A percentile compares a stretch with the other conserved stretches of the same genome.
phyloP scores from a whole-genome alignment of 2,329 filamentous ascomycete genomes.

The Pochonia chlamydosporia region DNA sequence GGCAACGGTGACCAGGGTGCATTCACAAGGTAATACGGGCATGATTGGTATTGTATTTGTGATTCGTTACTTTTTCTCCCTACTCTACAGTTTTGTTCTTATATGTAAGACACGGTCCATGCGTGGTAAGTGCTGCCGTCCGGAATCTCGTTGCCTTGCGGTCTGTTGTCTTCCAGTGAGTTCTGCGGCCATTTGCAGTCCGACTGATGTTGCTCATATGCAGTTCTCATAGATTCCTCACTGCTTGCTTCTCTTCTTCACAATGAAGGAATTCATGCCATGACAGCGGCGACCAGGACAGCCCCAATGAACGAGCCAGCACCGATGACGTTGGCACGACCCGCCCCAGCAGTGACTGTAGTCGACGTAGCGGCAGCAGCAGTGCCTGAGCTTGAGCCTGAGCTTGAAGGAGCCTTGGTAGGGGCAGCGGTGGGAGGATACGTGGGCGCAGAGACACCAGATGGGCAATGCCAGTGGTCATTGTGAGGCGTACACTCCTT shows the following conservation, averaged over 20 bases:
- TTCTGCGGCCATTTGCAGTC: neutral
- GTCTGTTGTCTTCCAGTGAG: neutral
- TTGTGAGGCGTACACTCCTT: conserved; percentile 11
- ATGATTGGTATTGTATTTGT: too few relatives aligned
- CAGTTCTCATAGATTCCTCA: neutral
- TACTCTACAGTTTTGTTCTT: neutral
- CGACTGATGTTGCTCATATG: neutral
- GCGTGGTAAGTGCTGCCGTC: too few relatives aligned
- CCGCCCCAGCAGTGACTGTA: neutral
- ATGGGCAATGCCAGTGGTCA: conserved; percentile 13
- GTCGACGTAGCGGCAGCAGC: neutral
- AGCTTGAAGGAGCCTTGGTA: neutral
- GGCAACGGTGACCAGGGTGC: too few relatives aligned
- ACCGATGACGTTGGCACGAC: conserved; percentile 3
- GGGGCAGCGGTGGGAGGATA: conserved; percentile 1
- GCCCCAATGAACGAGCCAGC: conserved; percentile 9
- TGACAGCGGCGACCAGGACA: conserved; percentile 9
- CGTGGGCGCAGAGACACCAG: conserved; percentile 11
- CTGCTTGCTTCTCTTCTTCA: neutral
- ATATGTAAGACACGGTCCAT: too few relatives aligned
- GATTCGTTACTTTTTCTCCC: too few relatives aligned
- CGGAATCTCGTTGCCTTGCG: too few relatives aligned
- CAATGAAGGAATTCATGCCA: conserved; percentile 3
- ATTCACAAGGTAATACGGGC: too few relatives aligned
- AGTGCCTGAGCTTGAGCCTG: neutral